phyloP scores from a whole-genome alignment of 176 grass and related monocot genomes.

The Leersia perrieri region DNA sequence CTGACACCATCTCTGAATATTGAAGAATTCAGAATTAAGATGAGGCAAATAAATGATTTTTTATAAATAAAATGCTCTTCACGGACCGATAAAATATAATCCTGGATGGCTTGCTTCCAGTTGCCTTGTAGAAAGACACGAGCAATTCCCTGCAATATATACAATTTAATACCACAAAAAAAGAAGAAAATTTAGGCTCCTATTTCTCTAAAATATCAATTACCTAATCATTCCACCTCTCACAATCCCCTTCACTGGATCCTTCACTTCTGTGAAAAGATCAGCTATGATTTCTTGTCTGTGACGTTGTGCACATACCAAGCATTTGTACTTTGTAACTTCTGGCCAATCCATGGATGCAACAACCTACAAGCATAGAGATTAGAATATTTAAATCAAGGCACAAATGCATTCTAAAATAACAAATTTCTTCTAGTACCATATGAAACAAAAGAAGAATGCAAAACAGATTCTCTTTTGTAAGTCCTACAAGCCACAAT shows the following conservation, averaged over 20 bases:
- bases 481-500: background rate
- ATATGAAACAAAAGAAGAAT: background rate
- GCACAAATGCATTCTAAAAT: background rate
- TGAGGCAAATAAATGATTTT: background rate
- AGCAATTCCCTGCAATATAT: conserved; percentile 61
- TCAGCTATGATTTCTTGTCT: conserved; percentile 71
- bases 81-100: conserved; percentile 85
- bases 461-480: too few species aligned
- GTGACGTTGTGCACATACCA: conserved; percentile 67
- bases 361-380: conserved; percentile 52
- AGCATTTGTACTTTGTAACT: conserved; percentile 75
- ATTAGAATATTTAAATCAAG: background rate
- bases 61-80: background rate
- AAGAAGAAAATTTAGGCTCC: background rate
- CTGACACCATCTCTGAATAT: conserved; percentile 83
- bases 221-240: conserved; percentile 79
- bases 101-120: conserved; percentile 41
- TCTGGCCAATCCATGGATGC: conserved; percentile 90
- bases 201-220: background rate
- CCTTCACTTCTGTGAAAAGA: conserved; percentile 51
- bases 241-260: conserved; percentile 44
- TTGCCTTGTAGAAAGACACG: conserved; percentile 51
- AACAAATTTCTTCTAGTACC: background rate
- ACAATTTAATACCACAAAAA: conserved; percentile 5
- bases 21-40: conserved; percentile 3